Percentiles rank a stretch among this genome's conserved stretches.
Conservation (phyloP, 331 rosid genomes). For the Acacia concinna region DNA sequence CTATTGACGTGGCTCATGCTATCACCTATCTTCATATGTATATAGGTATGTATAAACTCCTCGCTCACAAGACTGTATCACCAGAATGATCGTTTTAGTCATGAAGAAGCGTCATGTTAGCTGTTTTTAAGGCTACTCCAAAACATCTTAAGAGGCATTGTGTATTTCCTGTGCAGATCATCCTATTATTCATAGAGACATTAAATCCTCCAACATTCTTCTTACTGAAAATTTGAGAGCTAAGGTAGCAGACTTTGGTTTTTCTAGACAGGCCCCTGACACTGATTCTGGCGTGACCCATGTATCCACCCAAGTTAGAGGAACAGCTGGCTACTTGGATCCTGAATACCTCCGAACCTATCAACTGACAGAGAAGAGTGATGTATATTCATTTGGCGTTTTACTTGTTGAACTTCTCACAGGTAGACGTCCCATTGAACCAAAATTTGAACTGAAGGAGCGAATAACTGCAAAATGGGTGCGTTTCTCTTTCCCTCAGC, state of each 20-base stretch:
- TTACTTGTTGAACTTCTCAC: constrained; percentile 87
- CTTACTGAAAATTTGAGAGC: constrained; percentile 77
- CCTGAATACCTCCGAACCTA: constrained; percentile 94
- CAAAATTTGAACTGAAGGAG: constrained; percentile 73
- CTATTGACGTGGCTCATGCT: constrained; percentile 95
- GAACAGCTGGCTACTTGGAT: constrained; percentile 98
- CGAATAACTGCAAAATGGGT: constrained; percentile 91
- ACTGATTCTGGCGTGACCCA: constrained; percentile 88
- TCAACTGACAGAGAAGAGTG: constrained; percentile 95
- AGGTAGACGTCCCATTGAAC: constrained; percentile 95
- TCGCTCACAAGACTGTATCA: neutral
- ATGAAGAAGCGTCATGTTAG: neutral
- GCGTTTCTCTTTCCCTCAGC: constrained; percentile 20
- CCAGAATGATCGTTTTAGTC: neutral
- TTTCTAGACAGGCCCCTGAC: constrained; percentile 88
- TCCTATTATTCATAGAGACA: constrained; percentile 94
- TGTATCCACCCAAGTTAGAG: constrained; percentile 91
- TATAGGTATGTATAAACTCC: constrained; percentile 51
- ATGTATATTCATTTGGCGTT: constrained; percentile 94
- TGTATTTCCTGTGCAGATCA: constrained; percentile 60
- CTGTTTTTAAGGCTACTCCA: constrained; percentile 13
- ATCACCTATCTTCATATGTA: constrained; percentile 96
- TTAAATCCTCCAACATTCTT: constrained; percentile 95
- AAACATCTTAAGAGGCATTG: constrained; percentile 27
- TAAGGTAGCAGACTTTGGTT: constrained; percentile 97